Evolutionary conservation across 176 grass and related monocot genomes (phyloP).

Genomic region (Rhynchospora breviuscula): DNA sequence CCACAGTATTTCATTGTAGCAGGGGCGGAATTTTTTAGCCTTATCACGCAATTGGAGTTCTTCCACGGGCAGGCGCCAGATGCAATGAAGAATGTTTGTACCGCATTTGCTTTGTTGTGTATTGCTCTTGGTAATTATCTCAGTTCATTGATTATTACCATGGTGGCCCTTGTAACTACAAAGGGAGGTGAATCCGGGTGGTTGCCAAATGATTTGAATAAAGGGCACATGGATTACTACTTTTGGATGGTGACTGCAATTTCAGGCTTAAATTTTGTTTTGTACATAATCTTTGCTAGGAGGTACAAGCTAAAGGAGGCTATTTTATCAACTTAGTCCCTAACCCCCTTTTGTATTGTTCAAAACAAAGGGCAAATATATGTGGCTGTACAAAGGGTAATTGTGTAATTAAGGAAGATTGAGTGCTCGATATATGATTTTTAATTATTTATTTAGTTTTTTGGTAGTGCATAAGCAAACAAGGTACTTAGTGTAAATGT

Average conservation of each 20-base stretch:
- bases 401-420: neutral
- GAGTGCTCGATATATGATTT: neutral
- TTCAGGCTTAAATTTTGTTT: constrained; percentile 45
- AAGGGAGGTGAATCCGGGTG: constrained; percentile 46
- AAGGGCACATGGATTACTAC: constrained; percentile 75
- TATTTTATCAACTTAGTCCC: constrained; percentile 25
- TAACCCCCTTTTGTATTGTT: neutral
- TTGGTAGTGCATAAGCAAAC: neutral
- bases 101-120: constrained; percentile 49
- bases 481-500: neutral
- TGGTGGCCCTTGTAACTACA: constrained; percentile 30
- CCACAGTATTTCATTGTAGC: constrained; percentile 66
- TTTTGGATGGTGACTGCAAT: constrained; percentile 49
- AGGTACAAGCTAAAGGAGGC: constrained; percentile 69
- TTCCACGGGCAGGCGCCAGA: constrained; percentile 65
- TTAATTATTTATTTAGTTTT: neutral
- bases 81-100: constrained; percentile 64
- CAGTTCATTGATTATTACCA: constrained; percentile 58
- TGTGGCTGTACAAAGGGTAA: neutral
- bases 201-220: constrained; percentile 77
- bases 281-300: constrained; percentile 52
- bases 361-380: neutral
- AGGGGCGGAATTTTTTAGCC: constrained; percentile 48
- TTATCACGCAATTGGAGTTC: constrained; percentile 66
- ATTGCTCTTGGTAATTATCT: constrained; percentile 62